Conservation (phyloP, 179 eudicot genomes). For the Sideroxylon spinosum region DNA sequence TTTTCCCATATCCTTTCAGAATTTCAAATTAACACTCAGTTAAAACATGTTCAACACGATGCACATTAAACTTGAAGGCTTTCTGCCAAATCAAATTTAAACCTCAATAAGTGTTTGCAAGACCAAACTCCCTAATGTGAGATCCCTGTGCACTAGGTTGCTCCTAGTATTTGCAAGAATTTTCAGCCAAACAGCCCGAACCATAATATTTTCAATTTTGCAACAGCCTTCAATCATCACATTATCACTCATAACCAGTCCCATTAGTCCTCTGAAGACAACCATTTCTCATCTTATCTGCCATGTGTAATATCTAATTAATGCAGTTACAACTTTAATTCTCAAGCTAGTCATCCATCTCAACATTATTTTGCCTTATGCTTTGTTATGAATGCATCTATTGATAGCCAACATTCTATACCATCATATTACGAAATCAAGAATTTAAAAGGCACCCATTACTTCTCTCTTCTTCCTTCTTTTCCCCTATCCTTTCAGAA, state of each 20-base stretch:
- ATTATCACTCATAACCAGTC: slow-evolving; percentile 4
- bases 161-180: neutral
- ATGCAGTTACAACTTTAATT: neutral
- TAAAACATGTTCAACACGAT: neutral
- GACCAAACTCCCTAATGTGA: too few relatives aligned
- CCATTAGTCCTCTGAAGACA: neutral
- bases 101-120: neutral
- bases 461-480: neutral
- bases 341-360: neutral
- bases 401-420: neutral
- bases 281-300: neutral
- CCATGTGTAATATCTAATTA: neutral
- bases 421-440: neutral
- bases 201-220: neutral
- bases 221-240: slow-evolving; percentile 2
- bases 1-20: neutral
- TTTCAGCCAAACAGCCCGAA: neutral
- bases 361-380: neutral
- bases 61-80: neutral
- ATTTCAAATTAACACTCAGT: neutral
- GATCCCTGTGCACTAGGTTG: too few relatives aligned
- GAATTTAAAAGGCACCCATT: neutral
- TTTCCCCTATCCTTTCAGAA: neutral
- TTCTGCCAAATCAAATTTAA: neutral
- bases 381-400: neutral